Evolutionary conservation across 768 basidiomycete species (phyloP), one percentile per base, ranked within the genome.

Genomic region (Obba rivulosa): DNA sequence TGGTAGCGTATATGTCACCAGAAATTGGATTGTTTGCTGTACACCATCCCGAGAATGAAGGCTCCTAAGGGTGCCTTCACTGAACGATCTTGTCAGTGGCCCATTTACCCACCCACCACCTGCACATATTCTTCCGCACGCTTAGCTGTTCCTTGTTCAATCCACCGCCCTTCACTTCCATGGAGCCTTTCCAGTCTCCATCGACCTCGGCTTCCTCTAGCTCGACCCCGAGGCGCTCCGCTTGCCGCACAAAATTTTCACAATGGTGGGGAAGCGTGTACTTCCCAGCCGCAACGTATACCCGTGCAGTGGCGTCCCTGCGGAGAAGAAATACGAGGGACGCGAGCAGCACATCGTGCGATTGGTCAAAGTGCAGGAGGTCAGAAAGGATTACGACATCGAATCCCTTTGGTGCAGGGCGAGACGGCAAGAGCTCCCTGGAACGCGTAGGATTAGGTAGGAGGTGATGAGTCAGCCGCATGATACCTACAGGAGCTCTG

Each of bases 361-460:
- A 83, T 45, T 57, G 56, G 58, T 79, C 69, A 59, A 87, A 86
- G 63, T 87, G 83, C 21, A 89, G 71, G 10, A 90, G 70, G 65
- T 89, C 85, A 2, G 83, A 87, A 41, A 85, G 71, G 48, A 89
- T 75, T 43, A 87, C 68, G 16, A 76, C 56, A 54, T 86, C 83
- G 60, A 74, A 87, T 0, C 69, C 69, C 38, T 20, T 31, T 22
- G 34, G 31, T 28, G 22, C 20, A 8, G 24, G 21, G 17, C 5
- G 42, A 21, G 3, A 24, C 28, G 44, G 43, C 8, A 36, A 51
- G 3, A 17, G 40, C 34, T 28, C 34, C 17, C 34, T 46, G 42
- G 43, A 18, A 46, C 16, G 20, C 22, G 34, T 18, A 45, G 48
- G 22, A 54, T 39, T 11, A 17, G 39, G 31, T 25, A 24, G 13